A percentile compares a stretch with the other conserved stretches of the same genome.
Evolutionary conservation across 139 green algal genomes (phyloP).

Genomic region (Picochlorum sp.): DNA sequence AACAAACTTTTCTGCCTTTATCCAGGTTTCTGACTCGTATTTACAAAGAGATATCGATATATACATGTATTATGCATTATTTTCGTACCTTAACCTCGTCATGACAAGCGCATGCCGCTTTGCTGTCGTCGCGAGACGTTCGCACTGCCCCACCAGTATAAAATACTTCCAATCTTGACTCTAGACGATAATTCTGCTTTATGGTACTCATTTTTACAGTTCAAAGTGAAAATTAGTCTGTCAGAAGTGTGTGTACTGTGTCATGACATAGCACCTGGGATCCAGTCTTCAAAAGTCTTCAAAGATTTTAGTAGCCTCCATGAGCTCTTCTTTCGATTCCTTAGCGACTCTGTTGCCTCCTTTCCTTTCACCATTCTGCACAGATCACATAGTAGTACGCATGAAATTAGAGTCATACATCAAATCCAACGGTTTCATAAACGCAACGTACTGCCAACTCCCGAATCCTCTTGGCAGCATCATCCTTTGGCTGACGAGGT

Average conservation of each 20-base stretch:
- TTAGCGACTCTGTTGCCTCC: slow-evolving; percentile 42
- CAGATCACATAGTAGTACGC: background rate
- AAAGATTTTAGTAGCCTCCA: slow-evolving; percentile 77
- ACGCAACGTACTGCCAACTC: slow-evolving; percentile 47
- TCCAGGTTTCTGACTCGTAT: background rate
- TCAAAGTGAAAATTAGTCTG: background rate
- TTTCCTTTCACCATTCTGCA: slow-evolving; percentile 31
- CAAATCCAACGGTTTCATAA: background rate
- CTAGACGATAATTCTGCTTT: slow-evolving; percentile 64
- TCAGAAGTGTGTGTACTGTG: background rate
- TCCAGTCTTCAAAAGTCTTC: slow-evolving; percentile 54
- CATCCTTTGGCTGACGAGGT: slow-evolving; percentile 54
- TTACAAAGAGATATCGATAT: background rate
- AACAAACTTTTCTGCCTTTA: too few species aligned
- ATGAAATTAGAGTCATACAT: background rate
- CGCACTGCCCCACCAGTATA: slow-evolving; percentile 72
- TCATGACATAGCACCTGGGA: slow-evolving; percentile 4
- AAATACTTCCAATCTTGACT: slow-evolving; percentile 70
- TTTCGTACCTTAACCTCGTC: slow-evolving; percentile 79
- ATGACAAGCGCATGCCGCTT: slow-evolving; percentile 65
- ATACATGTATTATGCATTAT: background rate
- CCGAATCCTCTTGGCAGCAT: slow-evolving; percentile 69
- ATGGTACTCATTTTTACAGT: background rate
- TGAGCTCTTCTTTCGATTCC: slow-evolving; percentile 68
- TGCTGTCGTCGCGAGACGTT: slow-evolving; percentile 49